Conservation (phyloP, 2,329 filamentous ascomycete species). For the Penicillium corylophilum region DNA sequence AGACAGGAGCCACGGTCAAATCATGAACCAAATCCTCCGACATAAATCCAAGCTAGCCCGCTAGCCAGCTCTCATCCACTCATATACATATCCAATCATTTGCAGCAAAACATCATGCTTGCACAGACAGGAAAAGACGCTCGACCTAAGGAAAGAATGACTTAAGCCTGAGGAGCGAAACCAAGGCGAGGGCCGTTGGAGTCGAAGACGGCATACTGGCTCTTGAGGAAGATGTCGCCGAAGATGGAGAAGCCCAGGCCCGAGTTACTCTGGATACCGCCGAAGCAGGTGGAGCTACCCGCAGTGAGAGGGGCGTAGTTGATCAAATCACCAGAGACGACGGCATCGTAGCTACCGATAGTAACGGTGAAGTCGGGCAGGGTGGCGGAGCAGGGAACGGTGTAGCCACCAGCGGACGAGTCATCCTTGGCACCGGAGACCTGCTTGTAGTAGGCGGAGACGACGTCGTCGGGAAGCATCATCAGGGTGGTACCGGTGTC, state of each 20-base stretch:
- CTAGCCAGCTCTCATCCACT: constrained; percentile 9
- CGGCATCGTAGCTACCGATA: constrained; percentile 51
- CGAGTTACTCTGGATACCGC: constrained; percentile 67
- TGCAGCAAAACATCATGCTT: not conserved
- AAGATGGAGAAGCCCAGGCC: constrained; percentile 67
- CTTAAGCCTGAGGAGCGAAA: constrained; percentile 45
- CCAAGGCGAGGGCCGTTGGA: constrained; percentile 49
- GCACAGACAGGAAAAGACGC: not conserved
- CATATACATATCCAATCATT: not conserved
- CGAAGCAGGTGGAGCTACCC: constrained; percentile 61
- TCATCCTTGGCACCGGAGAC: constrained; percentile 55
- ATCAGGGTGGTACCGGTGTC: constrained; percentile 70
- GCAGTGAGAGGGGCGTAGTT: constrained; percentile 51
- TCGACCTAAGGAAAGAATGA: constrained; percentile 1
- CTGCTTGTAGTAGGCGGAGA: constrained; percentile 59
- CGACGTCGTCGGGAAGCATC: constrained; percentile 55
- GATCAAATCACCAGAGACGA: constrained; percentile 55
- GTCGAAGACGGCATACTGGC: constrained; percentile 72
- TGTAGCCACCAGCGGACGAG: constrained; percentile 53
- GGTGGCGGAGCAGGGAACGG: constrained; percentile 51
- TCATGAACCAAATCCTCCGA: constrained; percentile 4
- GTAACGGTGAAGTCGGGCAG: constrained; percentile 56
- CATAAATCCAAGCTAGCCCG: constrained; percentile 9
- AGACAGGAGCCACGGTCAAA: constrained; percentile 8
- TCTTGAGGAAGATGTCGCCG: constrained; percentile 78